Evolutionary conservation across 1,284 basidiomycete genomes (phyloP), one percentile per base, ranked within the genome.

Genomic region (Ceratobasidium sp.): DNA sequence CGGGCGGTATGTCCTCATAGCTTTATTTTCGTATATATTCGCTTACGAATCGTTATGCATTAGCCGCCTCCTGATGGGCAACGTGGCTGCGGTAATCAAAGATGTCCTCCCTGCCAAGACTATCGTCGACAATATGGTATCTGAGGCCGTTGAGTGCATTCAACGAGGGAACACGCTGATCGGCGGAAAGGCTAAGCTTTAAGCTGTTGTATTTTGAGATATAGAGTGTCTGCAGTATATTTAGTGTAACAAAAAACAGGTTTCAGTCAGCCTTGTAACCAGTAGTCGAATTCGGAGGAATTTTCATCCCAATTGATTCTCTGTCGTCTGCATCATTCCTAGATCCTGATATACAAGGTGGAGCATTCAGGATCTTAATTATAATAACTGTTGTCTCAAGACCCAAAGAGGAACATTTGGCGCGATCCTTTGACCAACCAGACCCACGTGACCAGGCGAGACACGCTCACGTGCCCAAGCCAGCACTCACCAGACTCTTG

Each of bases 41-140:
- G 39, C 28, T 76, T n/a, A 66, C 28, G 13, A 18, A 3, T 28
- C 46, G 7, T 53, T 61, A 5, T 10, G 18, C n/a, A 26, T 39
- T 18, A 76, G 80, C 6, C 75, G 73, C 10, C 80, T 75, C 75
- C 58, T 81, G 20, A 56, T 81, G 71, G 80, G 80, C 40, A 79
- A 79, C 20, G 80, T 81, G 26, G 73, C 79, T 18, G 80, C 80
- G 1, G 51, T 81, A 13, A 81, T 86, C 80, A 85, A 85, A 80
- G 83, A 86, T 28, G 85, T 86, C 39, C 82, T 81, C 28, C 83
- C 81, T 5, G 80, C 86, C 12, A 83, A 85, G 26, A 84, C 85
- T 69, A 84, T 86, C 1, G 73, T 85, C 10, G 80, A 82, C 1
- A 85, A 80, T 40, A 81, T 81, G 80, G 80, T 81, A 10, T 58